A percentile compares a stretch with the other conserved stretches of the same genome.
These are phyloP conservation scores for Phytopythium oedochilum DNA, from an alignment of 352 stramenopile species.

Conservation along the genomic window DNA sequence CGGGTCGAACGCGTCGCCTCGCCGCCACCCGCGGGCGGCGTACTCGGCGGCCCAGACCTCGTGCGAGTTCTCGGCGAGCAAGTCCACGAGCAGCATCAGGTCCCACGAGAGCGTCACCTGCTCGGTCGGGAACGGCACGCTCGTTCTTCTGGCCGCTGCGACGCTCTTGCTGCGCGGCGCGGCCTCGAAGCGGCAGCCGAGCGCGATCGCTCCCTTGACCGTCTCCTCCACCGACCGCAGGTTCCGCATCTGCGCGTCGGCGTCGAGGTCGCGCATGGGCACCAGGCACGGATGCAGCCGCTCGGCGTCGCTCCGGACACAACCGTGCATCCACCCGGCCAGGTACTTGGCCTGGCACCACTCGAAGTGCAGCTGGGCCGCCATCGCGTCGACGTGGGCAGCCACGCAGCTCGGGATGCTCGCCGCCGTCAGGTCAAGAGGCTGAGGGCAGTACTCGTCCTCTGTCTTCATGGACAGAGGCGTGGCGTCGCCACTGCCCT, in stretches of 20 bases:
- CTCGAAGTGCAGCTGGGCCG: constrained; percentile 59
- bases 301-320: constrained; percentile 28
- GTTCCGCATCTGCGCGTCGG: constrained; percentile 33
- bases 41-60: constrained; percentile 62
- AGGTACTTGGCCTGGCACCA: constrained; percentile 56
- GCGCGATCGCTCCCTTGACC: constrained; percentile 51
- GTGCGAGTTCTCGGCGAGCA: constrained; percentile 66
- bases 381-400: constrained; percentile 23
- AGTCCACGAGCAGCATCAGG: constrained; percentile 57
- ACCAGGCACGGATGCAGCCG: constrained; percentile 46
- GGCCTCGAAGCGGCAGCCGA: constrained; percentile 34
- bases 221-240: constrained; percentile 44
- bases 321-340: constrained; percentile 34
- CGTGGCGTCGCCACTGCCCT: background rate
- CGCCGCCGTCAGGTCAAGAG: constrained; percentile 25
- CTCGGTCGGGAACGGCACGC: constrained; percentile 23
- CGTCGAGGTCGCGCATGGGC: constrained; percentile 41
- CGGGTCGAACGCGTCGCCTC: constrained; percentile 33
- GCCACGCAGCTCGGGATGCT: constrained; percentile 32
- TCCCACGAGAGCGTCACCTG: constrained; percentile 50
- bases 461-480: background rate
- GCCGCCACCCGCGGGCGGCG: constrained; percentile 32
- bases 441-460: constrained; percentile 27
- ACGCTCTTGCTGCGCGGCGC: background rate
- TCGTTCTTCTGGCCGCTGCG: background rate